phyloP scores from a whole-genome alignment of 2,329 filamentous ascomycete genomes.

The Colletotrichum noveboracense region DNA sequence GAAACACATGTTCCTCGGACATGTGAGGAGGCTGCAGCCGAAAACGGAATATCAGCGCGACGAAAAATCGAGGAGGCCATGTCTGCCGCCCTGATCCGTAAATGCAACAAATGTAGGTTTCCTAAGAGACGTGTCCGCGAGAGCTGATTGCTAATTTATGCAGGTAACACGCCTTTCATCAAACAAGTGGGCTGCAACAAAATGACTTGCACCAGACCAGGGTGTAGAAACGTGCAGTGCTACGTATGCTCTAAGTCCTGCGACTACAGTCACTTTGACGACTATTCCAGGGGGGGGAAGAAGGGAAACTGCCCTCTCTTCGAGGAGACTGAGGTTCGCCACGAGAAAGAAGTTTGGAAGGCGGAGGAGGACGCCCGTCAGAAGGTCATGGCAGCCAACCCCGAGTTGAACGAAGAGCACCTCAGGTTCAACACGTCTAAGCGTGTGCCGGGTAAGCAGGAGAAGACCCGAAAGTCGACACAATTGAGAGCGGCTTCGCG shows the following conservation, averaged over 20 bases:
- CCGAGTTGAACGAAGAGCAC: slow-evolving; percentile 59
- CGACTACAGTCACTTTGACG: slow-evolving; percentile 75
- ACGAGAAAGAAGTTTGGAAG: slow-evolving; percentile 67
- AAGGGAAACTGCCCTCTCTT: slow-evolving; percentile 69
- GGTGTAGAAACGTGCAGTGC: slow-evolving; percentile 61
- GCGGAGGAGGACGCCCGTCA: slow-evolving; percentile 65
- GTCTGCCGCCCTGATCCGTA: slow-evolving; percentile 79
- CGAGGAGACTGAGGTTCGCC: slow-evolving; percentile 64
- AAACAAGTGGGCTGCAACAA: slow-evolving; percentile 86
- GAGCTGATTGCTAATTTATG: slow-evolving; percentile 7
- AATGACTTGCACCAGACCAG: slow-evolving; percentile 69
- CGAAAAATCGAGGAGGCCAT: slow-evolving; percentile 83
- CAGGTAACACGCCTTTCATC: slow-evolving; percentile 73
- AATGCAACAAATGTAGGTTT: slow-evolving; percentile 68
- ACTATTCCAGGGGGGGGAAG: slow-evolving; percentile 50
- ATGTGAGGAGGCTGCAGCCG: slow-evolving; percentile 69
- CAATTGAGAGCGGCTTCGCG: no score
- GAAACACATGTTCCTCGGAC: slow-evolving; percentile 75
- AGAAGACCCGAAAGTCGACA: neutral
- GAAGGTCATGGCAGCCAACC: slow-evolving; percentile 62
- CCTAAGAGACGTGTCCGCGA: neutral
- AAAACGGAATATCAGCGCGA: slow-evolving; percentile 66
- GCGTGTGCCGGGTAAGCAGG: no score
- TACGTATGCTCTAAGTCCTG: slow-evolving; percentile 75
- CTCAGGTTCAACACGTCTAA: slow-evolving; percentile 66